phyloP scores from a whole-genome alignment of 345 rosid genomes.

The Brassica incana region DNA sequence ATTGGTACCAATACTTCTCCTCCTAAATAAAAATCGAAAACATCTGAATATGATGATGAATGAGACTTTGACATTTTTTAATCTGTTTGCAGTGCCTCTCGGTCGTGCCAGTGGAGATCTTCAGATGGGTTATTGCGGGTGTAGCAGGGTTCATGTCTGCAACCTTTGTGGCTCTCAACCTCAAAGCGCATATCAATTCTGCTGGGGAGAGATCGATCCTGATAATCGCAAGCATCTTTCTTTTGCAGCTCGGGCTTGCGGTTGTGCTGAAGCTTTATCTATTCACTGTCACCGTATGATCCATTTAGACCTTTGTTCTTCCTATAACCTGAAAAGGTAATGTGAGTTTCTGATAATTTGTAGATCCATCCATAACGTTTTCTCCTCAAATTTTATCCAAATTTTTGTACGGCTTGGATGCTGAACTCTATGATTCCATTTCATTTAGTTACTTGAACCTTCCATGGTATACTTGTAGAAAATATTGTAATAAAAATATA shows the following conservation, averaged over 20 bases:
- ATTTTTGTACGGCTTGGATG: constrained; percentile 25
- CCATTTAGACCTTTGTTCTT: constrained; percentile 2
- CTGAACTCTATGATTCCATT: constrained; percentile 6
- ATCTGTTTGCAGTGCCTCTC: constrained; percentile 78
- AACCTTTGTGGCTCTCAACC: constrained; percentile 85
- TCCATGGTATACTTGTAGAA: constrained; percentile 21
- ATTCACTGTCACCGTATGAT: constrained; percentile 59
- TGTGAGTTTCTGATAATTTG: constrained; percentile 5
- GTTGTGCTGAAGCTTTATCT: constrained; percentile 79
- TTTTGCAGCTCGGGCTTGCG: constrained; percentile 84
- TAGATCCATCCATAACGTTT: constrained; percentile 20
- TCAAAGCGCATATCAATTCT: constrained; percentile 78
- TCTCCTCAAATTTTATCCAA: constrained; percentile 17
- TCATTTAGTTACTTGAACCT: constrained; percentile 5
- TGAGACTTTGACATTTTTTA: constrained; percentile 17
- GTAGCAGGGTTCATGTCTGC: constrained; percentile 98
- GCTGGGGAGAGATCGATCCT: constrained; percentile 93
- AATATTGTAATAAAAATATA: constrained; percentile 17
- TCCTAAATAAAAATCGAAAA: background rate
- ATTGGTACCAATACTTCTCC: constrained; percentile 52
- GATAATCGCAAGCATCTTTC: constrained; percentile 81
- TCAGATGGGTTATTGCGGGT: constrained; percentile 92
- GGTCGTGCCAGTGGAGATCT: constrained; percentile 80
- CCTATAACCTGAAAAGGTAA: background rate
- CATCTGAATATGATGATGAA: background rate